phyloP scores from a whole-genome alignment of 179 eudicot species.

The Drosera spatulata region DNA sequence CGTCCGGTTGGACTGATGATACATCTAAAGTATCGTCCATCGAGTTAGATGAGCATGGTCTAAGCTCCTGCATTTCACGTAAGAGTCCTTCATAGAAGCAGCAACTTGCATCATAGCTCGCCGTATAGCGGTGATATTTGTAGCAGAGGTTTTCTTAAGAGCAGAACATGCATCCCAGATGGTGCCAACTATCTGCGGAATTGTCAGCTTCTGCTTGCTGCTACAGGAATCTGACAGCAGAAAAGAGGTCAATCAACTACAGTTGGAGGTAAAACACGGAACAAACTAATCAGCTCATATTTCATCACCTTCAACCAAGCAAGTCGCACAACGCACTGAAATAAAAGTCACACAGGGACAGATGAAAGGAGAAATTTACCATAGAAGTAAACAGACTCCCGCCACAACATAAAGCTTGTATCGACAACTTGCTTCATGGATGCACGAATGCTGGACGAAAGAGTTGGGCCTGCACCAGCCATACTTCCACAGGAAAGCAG shows the following conservation, averaged over 20 bases:
- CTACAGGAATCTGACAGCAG: constrained; percentile 24
- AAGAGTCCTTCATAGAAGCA: constrained; percentile 82
- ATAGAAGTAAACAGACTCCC: constrained; percentile 56
- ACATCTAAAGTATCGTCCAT: constrained; percentile 12
- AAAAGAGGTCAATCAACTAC: not conserved
- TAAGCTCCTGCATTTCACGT: constrained; percentile 88
- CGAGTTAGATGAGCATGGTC: constrained; percentile 38
- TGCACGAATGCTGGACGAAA: constrained; percentile 51
- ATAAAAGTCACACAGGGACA: not conserved
- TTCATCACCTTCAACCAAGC: too few species aligned
- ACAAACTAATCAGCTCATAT: too few species aligned
- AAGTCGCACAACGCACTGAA: too few species aligned
- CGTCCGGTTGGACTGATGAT: constrained; percentile 15
- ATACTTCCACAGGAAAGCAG: constrained; percentile 60
- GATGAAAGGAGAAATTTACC: constrained; percentile 31
- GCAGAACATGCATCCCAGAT: constrained; percentile 89
- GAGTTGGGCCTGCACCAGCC: constrained; percentile 85
- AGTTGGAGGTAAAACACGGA: too few species aligned
- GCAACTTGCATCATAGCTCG: constrained; percentile 78
- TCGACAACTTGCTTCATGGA: constrained; percentile 70
- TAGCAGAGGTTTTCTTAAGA: constrained; percentile 68
- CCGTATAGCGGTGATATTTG: constrained; percentile 75
- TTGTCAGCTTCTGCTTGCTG: constrained; percentile 25
- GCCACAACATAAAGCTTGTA: constrained; percentile 71
- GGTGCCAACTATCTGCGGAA: constrained; percentile 61